Conservation (phyloP, 495 filamentous ascomycete genomes). For the Xylaria curta region DNA sequence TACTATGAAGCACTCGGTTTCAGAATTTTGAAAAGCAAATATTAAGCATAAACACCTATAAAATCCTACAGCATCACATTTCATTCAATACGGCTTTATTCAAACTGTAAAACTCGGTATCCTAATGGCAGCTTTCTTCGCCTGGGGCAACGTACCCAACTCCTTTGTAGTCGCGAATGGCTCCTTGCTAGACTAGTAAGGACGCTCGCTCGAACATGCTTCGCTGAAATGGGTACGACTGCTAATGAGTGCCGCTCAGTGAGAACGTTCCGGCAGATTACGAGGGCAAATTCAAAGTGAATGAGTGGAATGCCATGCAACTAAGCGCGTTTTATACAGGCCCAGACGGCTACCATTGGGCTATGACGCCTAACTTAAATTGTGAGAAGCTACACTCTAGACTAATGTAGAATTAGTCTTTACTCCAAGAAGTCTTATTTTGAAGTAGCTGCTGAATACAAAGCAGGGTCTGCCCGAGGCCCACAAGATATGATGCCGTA, state of each 20-base stretch:
- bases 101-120: background rate
- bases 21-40: background rate
- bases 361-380: background rate
- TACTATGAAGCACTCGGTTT: background rate
- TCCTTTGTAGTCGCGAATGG: constrained; percentile 18
- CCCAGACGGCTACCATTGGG: constrained; percentile 16
- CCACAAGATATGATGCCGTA: background rate
- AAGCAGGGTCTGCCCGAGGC: background rate
- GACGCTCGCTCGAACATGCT: background rate
- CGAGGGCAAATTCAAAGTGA: constrained; percentile 13
- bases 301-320: constrained; percentile 17
- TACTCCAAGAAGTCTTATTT: background rate
- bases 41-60: background rate
- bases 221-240: background rate
- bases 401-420: background rate
- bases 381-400: background rate
- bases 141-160: constrained; percentile 20
- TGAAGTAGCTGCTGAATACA: background rate
- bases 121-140: constrained; percentile 14
- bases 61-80: background rate
- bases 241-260: background rate
- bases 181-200: constrained; percentile 18
- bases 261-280: constrained; percentile 10
- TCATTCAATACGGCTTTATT: background rate
- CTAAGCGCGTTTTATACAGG: constrained; percentile 10